Percentiles rank a stretch among this genome's conserved stretches.
phyloP scores from a whole-genome alignment of 2,329 filamentous ascomycete genomes.

The Aureobasidium vineae region DNA sequence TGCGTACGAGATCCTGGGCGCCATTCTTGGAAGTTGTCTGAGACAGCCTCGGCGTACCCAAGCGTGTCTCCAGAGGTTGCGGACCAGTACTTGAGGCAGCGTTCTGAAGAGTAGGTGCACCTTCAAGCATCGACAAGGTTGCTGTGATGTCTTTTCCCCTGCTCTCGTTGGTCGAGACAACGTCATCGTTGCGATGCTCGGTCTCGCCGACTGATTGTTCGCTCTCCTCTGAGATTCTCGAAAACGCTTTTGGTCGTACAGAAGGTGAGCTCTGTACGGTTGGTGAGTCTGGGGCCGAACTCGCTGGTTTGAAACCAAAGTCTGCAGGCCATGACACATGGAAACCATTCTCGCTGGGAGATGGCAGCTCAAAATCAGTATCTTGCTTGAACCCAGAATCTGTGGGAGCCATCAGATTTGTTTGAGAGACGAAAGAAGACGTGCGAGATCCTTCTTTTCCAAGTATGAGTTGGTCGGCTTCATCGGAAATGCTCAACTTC shows the following conservation, averaged over 20 bases:
- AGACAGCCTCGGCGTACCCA: neutral
- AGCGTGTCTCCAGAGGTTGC: neutral
- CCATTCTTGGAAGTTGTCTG: neutral
- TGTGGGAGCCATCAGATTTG: neutral
- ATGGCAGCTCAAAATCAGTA: conserved; percentile 1
- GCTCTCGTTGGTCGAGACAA: neutral
- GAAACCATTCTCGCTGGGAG: conserved; percentile 19
- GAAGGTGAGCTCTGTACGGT: conserved; percentile 23
- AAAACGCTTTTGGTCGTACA: neutral
- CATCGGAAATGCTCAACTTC: conserved; percentile 20
- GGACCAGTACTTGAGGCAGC: neutral
- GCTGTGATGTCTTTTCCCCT: conserved; percentile 28
- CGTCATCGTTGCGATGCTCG: neutral
- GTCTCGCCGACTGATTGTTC: neutral
- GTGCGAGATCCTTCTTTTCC: neutral
- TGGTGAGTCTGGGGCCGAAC: neutral
- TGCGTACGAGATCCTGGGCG: neutral
- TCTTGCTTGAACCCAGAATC: neutral
- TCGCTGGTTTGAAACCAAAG: neutral
- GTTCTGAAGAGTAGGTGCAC: conserved; percentile 22
- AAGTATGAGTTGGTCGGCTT: conserved; percentile 23
- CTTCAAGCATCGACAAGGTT: conserved; percentile 33
- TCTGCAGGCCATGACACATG: conserved; percentile 21
- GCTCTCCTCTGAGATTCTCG: conserved; percentile 6
- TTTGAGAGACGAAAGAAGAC: neutral